Conservation (phyloP, 805 yeast genomes). For the Saccharomyces mikatae region DNA sequence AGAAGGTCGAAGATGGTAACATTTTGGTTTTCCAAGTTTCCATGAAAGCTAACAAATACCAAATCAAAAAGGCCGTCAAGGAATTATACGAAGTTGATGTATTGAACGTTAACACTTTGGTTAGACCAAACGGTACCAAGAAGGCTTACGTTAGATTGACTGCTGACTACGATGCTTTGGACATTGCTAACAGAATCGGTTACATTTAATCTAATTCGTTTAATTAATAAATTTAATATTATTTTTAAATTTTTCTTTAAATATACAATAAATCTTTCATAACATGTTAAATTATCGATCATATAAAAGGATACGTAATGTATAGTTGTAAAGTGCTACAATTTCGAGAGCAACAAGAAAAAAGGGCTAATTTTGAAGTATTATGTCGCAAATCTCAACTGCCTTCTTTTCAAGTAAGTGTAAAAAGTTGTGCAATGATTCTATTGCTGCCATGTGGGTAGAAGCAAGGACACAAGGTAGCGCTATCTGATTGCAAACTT, state of each 20-base stretch:
- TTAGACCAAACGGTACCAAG: conserved; percentile 99
- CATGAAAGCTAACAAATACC: conserved; percentile 95
- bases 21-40: conserved; percentile 98
- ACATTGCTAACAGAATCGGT: conserved; percentile 99
- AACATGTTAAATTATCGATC: not conserved
- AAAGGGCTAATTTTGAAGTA: too few species aligned
- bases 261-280: not conserved
- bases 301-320: not conserved
- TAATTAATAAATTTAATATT: not conserved
- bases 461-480: too few species aligned
- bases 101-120: conserved; percentile 87
- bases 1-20: conserved; percentile 99
- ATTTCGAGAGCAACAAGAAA: not conserved
- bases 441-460: too few species aligned
- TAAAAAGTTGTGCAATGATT: too few species aligned
- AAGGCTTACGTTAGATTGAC: conserved; percentile 99
- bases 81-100: conserved; percentile 96
- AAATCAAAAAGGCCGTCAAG: conserved; percentile 96
- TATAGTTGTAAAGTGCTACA: not conserved
- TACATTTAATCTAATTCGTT: conserved; percentile 60
- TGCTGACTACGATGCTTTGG: conserved; percentile 98
- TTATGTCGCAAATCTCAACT: too few species aligned
- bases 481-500: too few species aligned
- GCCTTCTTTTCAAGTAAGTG: too few species aligned
- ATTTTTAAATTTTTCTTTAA: not conserved